Percentiles rank a stretch among this genome's conserved stretches.
phyloP scores from a whole-genome alignment of 257 asterid species.

The Ilex asprella region DNA sequence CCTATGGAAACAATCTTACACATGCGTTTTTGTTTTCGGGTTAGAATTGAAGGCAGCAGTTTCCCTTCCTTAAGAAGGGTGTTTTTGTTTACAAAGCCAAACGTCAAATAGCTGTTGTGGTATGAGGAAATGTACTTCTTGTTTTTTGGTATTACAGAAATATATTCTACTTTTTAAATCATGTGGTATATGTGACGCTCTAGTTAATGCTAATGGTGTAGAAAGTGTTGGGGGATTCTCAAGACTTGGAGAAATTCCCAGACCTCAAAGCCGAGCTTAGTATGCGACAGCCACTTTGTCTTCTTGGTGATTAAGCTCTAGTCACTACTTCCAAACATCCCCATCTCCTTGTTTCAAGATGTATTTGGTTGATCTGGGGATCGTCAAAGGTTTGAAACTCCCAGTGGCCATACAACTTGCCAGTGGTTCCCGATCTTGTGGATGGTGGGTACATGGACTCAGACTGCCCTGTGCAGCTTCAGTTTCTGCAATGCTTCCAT shows the following conservation, averaged over 20 bases:
- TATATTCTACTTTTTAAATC: background rate
- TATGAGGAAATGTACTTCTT: background rate
- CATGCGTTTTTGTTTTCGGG: too few relatives aligned
- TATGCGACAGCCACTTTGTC: conserved; percentile 84
- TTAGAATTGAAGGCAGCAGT: background rate
- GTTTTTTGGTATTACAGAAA: background rate
- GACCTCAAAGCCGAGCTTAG: conserved; percentile 81
- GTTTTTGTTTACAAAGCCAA: too few relatives aligned
- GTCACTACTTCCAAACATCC: conserved; percentile 18
- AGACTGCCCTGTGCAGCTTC: too few relatives aligned
- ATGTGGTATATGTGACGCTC: background rate
- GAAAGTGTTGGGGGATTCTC: conserved; percentile 59
- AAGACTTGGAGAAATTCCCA: conserved; percentile 63
- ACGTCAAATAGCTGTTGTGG: too few relatives aligned
- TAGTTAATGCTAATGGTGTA: conserved; percentile 20
- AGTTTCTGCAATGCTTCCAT: too few relatives aligned
- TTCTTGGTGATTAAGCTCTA: conserved; percentile 53
- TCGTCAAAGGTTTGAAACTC: too few relatives aligned
- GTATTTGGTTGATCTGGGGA: too few relatives aligned
- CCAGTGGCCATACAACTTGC: too few relatives aligned
- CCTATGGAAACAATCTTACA: too few relatives aligned
- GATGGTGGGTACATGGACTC: too few relatives aligned
- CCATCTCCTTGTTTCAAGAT: conserved; percentile 1
- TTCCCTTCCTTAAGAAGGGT: background rate
- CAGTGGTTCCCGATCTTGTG: too few relatives aligned